Base-by-base conservation (phyloP, 2,329 filamentous ascomycete genomes). In the Plectosphaerella plurivora region DNA sequence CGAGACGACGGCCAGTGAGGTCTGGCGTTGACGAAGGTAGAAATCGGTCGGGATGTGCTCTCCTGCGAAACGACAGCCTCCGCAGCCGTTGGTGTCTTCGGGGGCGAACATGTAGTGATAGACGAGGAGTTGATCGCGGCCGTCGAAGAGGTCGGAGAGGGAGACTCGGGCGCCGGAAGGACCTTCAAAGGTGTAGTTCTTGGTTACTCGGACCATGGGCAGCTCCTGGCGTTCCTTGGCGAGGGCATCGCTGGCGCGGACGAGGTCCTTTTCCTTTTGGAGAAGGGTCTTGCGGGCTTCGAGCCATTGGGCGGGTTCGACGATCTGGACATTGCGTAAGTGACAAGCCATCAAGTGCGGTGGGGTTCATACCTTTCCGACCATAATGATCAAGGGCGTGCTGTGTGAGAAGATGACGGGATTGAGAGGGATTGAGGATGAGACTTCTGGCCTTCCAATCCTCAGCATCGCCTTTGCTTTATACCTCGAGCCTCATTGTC, bases 21-120 rank as follows among this genome's bases (percentile, higher is more conserved):
- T 73, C 45, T 70, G 63, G 33, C 71, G 65, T 35, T 63, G 57
- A 25, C 61, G 57, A n/a, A 75, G 57, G 53, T 74, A 71, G 33
- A 61, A 56, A 3, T 72, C 61, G 24, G 66, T 61, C 0, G 73
- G 71, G 15, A 75, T 59, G 44, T 68, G 63, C 36, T 76, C 72
- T 36, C 63, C 66, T 15, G 67, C 56, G 45, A 73, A 67, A 8
- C 65, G 64, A 57, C 71, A 76, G 5, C 69, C 71, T 15, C 60
- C 53, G 52, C 73, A 76, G 24, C 65, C 73, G 6, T 58, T 52
- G 3, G 67, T 61, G 2, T 65, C 58, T 3, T 61, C 56, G 2
- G 71, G 69, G 0, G 56, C 60, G 51, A 75, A 72, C 73, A 76
- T 77, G 64, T 75, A 76, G 60, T 76, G 73, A 57, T 75, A 75